These are phyloP conservation scores for Sporothrix pallida DNA, from an alignment of 2,329 filamentous ascomycete species.

Conservation along the genomic window DNA sequence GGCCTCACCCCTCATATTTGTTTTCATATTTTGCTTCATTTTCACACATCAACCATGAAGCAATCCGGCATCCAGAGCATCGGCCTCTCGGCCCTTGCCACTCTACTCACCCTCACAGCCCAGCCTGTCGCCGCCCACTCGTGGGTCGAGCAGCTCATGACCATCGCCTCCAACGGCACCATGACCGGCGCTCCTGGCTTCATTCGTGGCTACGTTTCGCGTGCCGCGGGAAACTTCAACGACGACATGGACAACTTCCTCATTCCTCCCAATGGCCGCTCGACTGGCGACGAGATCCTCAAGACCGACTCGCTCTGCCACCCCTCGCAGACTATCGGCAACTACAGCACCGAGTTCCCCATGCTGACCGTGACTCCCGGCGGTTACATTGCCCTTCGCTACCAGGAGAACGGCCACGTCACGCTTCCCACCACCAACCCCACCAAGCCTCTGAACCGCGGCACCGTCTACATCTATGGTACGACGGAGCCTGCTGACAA, in stretches of 20 bases:
- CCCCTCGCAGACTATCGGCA: constrained; percentile 63
- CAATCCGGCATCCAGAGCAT: background rate
- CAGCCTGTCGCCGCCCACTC: constrained; percentile 64
- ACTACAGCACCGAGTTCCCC: constrained; percentile 64
- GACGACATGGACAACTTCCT: constrained; percentile 67
- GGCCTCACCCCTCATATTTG: background rate
- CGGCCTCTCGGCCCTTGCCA: constrained; percentile 14
- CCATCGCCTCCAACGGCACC: constrained; percentile 74
- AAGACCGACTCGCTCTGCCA: constrained; percentile 66
- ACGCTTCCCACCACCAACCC: constrained; percentile 61
- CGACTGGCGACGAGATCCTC: constrained; percentile 55
- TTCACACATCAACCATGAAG: constrained; percentile 32
- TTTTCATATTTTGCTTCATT: background rate
- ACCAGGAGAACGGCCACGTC: constrained; percentile 79
- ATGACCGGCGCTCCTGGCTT: constrained; percentile 75
- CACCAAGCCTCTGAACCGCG: constrained; percentile 68
- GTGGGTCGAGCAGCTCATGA: constrained; percentile 79
- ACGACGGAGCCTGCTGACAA: constrained; percentile 62
- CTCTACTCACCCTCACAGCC: constrained; percentile 15
- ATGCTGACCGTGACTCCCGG: constrained; percentile 66
- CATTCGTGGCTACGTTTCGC: constrained; percentile 70
- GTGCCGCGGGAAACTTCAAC: constrained; percentile 58
- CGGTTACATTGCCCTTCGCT: constrained; percentile 69
- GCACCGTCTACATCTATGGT: constrained; percentile 77
- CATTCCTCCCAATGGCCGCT: constrained; percentile 60